Base-by-base conservation (phyloP, 805 yeast species). In the Cyberlindnera japonica region DNA sequence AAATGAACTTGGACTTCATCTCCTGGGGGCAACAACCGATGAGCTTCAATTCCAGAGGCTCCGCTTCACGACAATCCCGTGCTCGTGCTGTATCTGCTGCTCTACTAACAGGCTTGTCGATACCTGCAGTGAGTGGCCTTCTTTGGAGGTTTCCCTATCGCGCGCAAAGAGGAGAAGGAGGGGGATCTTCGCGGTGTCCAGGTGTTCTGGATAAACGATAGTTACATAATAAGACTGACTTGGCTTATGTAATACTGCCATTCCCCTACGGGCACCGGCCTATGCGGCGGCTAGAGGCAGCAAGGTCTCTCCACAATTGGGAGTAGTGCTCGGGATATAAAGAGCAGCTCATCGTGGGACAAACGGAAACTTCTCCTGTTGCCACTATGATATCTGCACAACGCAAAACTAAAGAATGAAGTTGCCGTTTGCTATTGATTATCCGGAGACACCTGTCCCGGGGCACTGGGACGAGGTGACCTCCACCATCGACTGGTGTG, bases 401-500 rank as follows among this genome's bases (percentile, higher is more conserved):
- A 18, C 18, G 15, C 8, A 33, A 21, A 19, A 21, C 12, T 9
- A 22, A 22, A 47, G 13, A 13, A 42, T 35, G 45, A 65, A 64
- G 68, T 62, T 72, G 20, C 78, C 77, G 13, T 72, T 72, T 57
- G 72, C 77, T 6, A 45, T 55, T 47, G 76, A 79, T 2, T 79
- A 79, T 52, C 83, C 86, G 1, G 69, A 69, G 6, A 75, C 70
- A 24, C 75, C 77, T 30, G 49, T 57, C n/a, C 42, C 62, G 13
- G 90, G 89, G 1, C 80, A 62, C 58, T 87, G 96, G 96, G 93
- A 93, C 1, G 65, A 69, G 5, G 84, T 85, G 3, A 89, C 98
- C 0, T 77, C 96, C 27, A 90, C 98, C n/a, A 93, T 93, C 27
- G 99, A 91, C 58, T 91, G 98, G 98, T 91, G 99, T 64, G 99